These are phyloP conservation scores for Paramecium caudatum DNA, from an alignment of 73 alveolate species.

Conservation along the genomic window DNA sequence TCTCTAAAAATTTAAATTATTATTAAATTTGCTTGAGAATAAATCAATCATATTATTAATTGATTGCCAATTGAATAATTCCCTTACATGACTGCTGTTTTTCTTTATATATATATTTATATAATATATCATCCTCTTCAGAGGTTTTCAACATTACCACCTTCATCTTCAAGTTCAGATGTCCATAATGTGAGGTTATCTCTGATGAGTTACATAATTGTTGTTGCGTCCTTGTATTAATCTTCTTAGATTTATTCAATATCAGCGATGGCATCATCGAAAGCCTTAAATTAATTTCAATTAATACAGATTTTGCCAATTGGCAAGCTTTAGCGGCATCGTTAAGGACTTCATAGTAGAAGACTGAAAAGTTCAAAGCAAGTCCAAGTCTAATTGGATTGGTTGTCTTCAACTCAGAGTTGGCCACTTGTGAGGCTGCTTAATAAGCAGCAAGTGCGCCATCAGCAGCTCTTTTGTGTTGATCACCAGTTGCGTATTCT, in stretches of 20 bases:
- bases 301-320: conserved; percentile 85
- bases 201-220: conserved; percentile 89
- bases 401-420: conserved; percentile 84
- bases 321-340: conserved; percentile 91
- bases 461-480: conserved; percentile 83
- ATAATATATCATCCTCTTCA: conserved; percentile 69
- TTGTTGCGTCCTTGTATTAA: conserved; percentile 91
- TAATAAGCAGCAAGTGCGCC: conserved; percentile 90
- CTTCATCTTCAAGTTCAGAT: conserved; percentile 82
- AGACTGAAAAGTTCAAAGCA: conserved; percentile 93
- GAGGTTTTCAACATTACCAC: conserved; percentile 77
- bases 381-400: conserved; percentile 92
- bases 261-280: conserved; percentile 94
- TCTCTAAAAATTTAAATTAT: too few species aligned
- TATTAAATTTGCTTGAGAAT: too few species aligned
- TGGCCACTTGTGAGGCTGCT: conserved; percentile 86
- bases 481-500: conserved; percentile 84
- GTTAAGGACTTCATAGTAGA: conserved; percentile 92
- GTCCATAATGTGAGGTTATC: conserved; percentile 93
- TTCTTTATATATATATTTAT: conserved; percentile 65
- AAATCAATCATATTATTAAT: too few species aligned
- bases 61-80: too few species aligned
- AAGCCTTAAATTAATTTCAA: conserved; percentile 81
- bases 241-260: conserved; percentile 91
- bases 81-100: too few species aligned